A percentile compares a stretch with the other conserved stretches of the same genome.
Evolutionary conservation across 2,329 filamentous ascomycete genomes (phyloP).

Genomic region (Scedosporium aurantiacum): DNA sequence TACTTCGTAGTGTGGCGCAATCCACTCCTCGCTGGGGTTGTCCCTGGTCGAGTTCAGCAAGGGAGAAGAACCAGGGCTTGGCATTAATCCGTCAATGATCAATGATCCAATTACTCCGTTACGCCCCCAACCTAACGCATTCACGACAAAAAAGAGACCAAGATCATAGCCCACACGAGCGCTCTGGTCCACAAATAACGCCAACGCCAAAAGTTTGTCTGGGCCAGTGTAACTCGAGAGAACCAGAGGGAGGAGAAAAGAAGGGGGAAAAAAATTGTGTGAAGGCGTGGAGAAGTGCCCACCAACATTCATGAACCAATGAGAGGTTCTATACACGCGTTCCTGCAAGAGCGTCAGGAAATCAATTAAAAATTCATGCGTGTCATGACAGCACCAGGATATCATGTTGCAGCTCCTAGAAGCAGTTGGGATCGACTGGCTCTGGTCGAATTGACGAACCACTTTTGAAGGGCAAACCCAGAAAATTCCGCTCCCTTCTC

Average conservation of each 20-base stretch:
- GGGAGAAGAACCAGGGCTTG: neutral
- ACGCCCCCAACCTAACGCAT: neutral
- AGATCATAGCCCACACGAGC: neutral
- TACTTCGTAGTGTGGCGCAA: neutral
- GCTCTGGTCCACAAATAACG: neutral
- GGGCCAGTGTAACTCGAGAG: neutral
- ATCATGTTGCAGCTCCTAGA: neutral
- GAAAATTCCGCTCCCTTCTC: neutral
- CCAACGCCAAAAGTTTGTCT: neutral
- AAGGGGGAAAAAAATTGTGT: neutral
- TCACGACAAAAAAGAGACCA: neutral
- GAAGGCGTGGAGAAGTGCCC: neutral
- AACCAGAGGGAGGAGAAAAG: neutral
- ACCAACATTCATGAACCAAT: neutral
- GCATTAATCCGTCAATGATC: neutral
- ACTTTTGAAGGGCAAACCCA: neutral
- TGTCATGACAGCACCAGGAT: slow-evolving; percentile 1
- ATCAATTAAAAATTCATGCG: slow-evolving; percentile 2
- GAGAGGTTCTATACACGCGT: neutral
- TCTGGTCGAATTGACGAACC: neutral
- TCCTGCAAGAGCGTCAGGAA: neutral
- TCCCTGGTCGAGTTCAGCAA: neutral
- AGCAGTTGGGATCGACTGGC: neutral
- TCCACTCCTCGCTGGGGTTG: neutral
- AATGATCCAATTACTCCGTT: neutral